Base-by-base conservation (phyloP, 345 rosid species). In the Physaria fendleri region DNA sequence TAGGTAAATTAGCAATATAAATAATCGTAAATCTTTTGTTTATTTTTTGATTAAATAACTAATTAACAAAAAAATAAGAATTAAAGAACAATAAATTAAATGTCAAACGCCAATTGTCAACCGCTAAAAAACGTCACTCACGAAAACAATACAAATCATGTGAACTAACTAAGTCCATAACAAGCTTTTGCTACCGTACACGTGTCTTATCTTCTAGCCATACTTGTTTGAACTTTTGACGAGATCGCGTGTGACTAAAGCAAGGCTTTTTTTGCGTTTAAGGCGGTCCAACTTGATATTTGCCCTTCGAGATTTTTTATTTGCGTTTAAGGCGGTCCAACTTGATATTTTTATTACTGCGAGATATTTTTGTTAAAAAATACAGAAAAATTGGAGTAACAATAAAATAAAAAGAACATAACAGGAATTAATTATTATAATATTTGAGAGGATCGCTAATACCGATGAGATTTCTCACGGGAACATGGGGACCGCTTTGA, bases 401-500 rank as follows among this genome's bases (percentile, higher is more conserved):
- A 20, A 21, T 20, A 44, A 28, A 24, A 18, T 5, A n/a, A n/a
- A n/a, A 25, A 22, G 2, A 40, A 52, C 16, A 45, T 43, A 23
- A 17, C 13, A 45, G n/a, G n/a, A n/a, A n/a, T n/a, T n/a, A 10
- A 20, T 4, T 7, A 17, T 14, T 43, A 51, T 12, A 51, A 8
- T 54, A 69, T 21, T 53, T n/a, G 20, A 8, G 16, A 59, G 35
- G 18, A 69, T 55, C 59, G 79, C 66, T 28, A 21, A 22, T 56
- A 46, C 53, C 81, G 78, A 85, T 61, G 83, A 46, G 74, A 73
- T 72, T 76, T 77, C 56, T 74, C 62, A 80, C 78, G 64, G 76
- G 79, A 43, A 82, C 81, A 80, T 28, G 63, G 73, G 74, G 68
- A 79, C 82, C 83, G 70, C 83, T 80, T n/a, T 38, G 42, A 72